Evolutionary conservation across 225 moss, liverwort and hornwort species (phyloP).

Genomic region (Ulota crispa): DNA sequence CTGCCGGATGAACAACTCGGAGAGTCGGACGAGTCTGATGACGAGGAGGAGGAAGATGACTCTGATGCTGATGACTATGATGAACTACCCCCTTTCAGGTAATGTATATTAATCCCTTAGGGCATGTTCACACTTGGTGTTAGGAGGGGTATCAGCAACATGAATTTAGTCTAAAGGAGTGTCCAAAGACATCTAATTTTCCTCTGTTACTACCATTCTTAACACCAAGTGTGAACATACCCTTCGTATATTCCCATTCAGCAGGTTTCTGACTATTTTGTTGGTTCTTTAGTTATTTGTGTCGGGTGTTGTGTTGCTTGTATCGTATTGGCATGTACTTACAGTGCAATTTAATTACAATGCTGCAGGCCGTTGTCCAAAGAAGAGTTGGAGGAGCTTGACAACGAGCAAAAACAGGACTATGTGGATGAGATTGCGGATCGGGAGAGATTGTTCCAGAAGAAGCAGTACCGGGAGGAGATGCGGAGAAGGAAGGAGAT

Average conservation of each 20-base stretch:
- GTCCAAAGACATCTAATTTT: too few species aligned
- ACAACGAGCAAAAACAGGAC: constrained; percentile 53
- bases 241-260: neutral
- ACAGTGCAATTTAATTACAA: neutral
- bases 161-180: too few species aligned
- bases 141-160: too few species aligned
- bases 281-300: neutral
- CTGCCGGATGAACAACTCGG: constrained; percentile 50
- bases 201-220: too few species aligned
- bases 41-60: constrained; percentile 51
- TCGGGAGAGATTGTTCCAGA: constrained; percentile 57
- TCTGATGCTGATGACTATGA: constrained; percentile 60
- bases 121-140: too few species aligned
- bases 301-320: neutral
- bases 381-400: constrained; percentile 59
- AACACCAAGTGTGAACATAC: too few species aligned
- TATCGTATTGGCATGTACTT: neutral
- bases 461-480: constrained; percentile 60
- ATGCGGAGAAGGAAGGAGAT: constrained; percentile 51
- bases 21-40: constrained; percentile 54
- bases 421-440: constrained; percentile 56
- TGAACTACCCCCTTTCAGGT: constrained; percentile 58
- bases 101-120: neutral
- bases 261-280: neutral
- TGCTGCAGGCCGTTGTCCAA: constrained; percentile 47